phyloP scores from a whole-genome alignment of 371 early-diverging fungal genomes.

The Rhizopus delemar region DNA sequence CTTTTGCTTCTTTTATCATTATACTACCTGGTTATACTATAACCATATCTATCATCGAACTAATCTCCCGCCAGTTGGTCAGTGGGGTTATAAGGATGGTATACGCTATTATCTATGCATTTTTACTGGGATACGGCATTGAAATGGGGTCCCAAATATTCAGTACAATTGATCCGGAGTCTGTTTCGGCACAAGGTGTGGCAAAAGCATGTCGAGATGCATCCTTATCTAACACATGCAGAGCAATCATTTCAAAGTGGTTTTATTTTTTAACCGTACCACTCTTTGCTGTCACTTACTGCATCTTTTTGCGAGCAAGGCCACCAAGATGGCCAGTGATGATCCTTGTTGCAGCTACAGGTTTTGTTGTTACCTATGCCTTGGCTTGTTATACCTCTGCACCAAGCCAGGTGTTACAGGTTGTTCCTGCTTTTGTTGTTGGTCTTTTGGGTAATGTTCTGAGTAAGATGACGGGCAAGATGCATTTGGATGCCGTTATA shows the following conservation, averaged over 20 bases:
- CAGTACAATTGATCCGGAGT: slow-evolving; percentile 38
- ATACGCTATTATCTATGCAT: slow-evolving; percentile 75
- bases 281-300: slow-evolving; percentile 47
- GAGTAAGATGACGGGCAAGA: slow-evolving; percentile 53
- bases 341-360: slow-evolving; percentile 40
- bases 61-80: slow-evolving; percentile 83
- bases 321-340: slow-evolving; percentile 41
- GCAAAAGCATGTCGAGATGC: slow-evolving; percentile 24
- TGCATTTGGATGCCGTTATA: slow-evolving; percentile 61
- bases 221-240: slow-evolving; percentile 26
- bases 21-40: slow-evolving; percentile 78
- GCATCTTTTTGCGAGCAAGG: slow-evolving; percentile 45
- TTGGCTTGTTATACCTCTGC: slow-evolving; percentile 48
- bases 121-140: slow-evolving; percentile 79
- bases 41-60: slow-evolving; percentile 78
- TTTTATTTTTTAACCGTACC: slow-evolving; percentile 44
- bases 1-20: slow-evolving; percentile 56
- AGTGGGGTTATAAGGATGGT: slow-evolving; percentile 84
- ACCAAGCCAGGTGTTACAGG: slow-evolving; percentile 45
- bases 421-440: slow-evolving; percentile 57
- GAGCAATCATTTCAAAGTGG: slow-evolving; percentile 25
- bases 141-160: slow-evolving; percentile 66
- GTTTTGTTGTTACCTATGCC: slow-evolving; percentile 41
- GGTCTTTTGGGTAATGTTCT: slow-evolving; percentile 59
- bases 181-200: slow-evolving; percentile 17